Conservation (phyloP, 2,329 filamentous ascomycete species). For the Xylariaceae sp. region DNA sequence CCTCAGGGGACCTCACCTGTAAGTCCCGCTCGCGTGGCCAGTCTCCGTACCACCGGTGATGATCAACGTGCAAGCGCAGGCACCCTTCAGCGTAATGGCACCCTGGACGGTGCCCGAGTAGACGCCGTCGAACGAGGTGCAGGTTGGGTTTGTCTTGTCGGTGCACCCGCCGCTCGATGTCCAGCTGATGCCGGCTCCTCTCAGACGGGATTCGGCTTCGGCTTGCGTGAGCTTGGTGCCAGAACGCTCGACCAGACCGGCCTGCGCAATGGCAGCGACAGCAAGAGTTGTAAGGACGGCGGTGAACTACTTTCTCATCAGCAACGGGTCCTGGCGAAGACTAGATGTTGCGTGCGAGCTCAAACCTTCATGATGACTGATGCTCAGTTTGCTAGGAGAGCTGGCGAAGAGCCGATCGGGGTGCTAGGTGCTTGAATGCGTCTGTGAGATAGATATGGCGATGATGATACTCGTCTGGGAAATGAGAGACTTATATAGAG, state of each 20-base stretch:
- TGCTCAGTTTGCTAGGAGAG: background rate
- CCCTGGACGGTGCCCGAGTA: constrained; percentile 25
- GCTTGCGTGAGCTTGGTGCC: constrained; percentile 24
- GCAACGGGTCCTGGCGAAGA: background rate
- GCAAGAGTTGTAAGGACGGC: constrained; percentile 19
- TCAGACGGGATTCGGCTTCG: constrained; percentile 15
- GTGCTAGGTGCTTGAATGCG: no score
- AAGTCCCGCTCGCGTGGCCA: constrained; percentile 23
- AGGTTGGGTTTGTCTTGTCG: constrained; percentile 17
- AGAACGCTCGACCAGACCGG: constrained; percentile 19
- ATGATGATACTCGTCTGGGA: no score
- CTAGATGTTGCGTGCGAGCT: background rate
- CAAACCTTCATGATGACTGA: constrained; percentile 17
- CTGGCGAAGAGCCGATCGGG: no score
- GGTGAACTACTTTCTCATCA: constrained; percentile 16
- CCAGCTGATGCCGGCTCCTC: constrained; percentile 17
- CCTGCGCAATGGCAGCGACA: constrained; percentile 7
- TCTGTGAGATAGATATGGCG: no score
- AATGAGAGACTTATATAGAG: no score
- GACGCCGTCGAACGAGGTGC: constrained; percentile 25
- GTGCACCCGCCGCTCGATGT: constrained; percentile 26
- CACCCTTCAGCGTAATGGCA: constrained; percentile 19
- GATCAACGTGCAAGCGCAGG: constrained; percentile 23
- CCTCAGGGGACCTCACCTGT: constrained; percentile 12
- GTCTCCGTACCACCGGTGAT: constrained; percentile 27